Evolutionary conservation across 495 filamentous ascomycete species (phyloP).

Genomic region (Aspergillus mulundensis): DNA sequence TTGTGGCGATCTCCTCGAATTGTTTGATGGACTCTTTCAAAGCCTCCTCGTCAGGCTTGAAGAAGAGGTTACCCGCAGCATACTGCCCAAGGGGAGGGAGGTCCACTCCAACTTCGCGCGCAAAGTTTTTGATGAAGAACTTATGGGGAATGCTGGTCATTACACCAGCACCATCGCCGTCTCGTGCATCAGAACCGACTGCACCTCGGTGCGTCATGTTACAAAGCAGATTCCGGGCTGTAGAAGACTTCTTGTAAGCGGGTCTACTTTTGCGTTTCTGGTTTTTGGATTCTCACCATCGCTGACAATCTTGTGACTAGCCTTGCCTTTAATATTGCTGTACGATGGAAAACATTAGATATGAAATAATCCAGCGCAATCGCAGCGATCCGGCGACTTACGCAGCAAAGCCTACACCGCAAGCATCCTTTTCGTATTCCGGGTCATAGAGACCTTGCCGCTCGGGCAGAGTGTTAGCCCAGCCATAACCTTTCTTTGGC

Average conservation of each 20-base stretch:
- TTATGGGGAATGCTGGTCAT: constrained; percentile 99
- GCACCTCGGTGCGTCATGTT: constrained; percentile 99
- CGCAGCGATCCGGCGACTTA: constrained; percentile 43
- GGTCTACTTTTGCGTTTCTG: not conserved
- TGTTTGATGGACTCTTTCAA: constrained; percentile 79
- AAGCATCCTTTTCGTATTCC: constrained; percentile 96
- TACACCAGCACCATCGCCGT: constrained; percentile 96
- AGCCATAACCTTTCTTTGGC: constrained; percentile 81
- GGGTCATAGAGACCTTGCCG: constrained; percentile 99
- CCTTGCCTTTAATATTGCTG: constrained; percentile 94
- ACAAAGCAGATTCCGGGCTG: constrained; percentile 90
- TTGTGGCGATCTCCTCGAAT: constrained; percentile 89
- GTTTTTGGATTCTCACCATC: constrained; percentile 64
- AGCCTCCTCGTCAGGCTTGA: constrained; percentile 90
- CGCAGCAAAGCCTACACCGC: constrained; percentile 99
- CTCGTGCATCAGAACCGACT: constrained; percentile 94
- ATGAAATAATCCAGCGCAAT: not conserved
- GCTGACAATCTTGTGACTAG: constrained; percentile 98
- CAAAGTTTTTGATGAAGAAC: constrained; percentile 99
- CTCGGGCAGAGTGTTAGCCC: constrained; percentile 91
- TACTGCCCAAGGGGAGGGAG: constrained; percentile 90
- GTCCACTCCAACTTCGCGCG: constrained; percentile 77
- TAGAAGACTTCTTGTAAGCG: constrained; percentile 12
- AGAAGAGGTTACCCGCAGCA: constrained; percentile 96
- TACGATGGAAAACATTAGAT: constrained; percentile 12